Percentiles rank a stretch among this genome's conserved stretches.
Evolutionary conservation across 768 basidiomycete genomes (phyloP).

Genomic region (Calocybe gangraenosa): DNA sequence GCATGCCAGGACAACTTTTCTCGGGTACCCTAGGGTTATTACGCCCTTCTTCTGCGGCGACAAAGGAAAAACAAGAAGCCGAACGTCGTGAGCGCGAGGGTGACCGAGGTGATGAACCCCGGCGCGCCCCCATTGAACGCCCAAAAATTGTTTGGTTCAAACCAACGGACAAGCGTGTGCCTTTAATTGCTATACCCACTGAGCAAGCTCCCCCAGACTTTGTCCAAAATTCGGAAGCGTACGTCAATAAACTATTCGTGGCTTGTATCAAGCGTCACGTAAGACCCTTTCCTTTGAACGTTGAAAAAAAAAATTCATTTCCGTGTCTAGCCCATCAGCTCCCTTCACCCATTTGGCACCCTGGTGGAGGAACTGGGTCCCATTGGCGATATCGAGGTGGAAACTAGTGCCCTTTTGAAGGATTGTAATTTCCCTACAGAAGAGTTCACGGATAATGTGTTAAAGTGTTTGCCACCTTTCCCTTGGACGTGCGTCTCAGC

Average conservation of each 20-base stretch:
- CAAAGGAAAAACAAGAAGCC: constrained; percentile 98
- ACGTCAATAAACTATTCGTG: constrained; percentile 89
- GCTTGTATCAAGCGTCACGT: constrained; percentile 99
- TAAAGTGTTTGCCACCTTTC: constrained; percentile 93
- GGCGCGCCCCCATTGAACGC: constrained; percentile 75
- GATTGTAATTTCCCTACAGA: constrained; percentile 99
- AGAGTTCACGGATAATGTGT: constrained; percentile 91
- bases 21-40: constrained; percentile 94
- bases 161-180: constrained; percentile 98
- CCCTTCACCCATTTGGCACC: constrained; percentile 97
- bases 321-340: constrained; percentile 76
- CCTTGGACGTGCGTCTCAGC: constrained; percentile 77
- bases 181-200: constrained; percentile 96
- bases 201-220: constrained; percentile 98
- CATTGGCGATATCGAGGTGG: constrained; percentile 98
- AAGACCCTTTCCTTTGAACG: constrained; percentile 28
- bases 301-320: constrained; percentile 16
- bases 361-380: constrained; percentile 96
- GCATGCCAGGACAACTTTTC: constrained; percentile 98
- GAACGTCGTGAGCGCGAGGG: constrained; percentile 97
- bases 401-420: constrained; percentile 94
- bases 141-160: constrained; percentile 99
- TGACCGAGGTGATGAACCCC: constrained; percentile 80
- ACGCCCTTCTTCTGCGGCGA: constrained; percentile 93
- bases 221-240: constrained; percentile 88